Conservation (phyloP, 495 filamentous ascomycete species). For the Rusavskia elegans region DNA sequence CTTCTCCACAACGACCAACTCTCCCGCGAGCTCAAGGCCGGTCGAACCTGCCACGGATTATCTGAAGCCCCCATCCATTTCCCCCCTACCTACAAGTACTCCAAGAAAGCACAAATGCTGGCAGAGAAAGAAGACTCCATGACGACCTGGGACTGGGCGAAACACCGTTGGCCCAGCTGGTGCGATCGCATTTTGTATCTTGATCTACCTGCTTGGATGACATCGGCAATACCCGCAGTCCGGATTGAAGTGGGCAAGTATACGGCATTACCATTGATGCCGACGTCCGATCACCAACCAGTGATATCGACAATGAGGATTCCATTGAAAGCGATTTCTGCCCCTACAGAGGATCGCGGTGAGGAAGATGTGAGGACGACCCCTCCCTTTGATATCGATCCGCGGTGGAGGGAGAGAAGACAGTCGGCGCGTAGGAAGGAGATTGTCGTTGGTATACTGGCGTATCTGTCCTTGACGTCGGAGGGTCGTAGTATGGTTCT, state of each 20-base stretch:
- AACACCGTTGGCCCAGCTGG: slow-evolving; percentile 81
- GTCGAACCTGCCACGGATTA: slow-evolving; percentile 58
- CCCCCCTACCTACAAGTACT: slow-evolving; percentile 86
- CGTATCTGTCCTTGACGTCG: slow-evolving; percentile 44
- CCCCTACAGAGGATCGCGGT: slow-evolving; percentile 7
- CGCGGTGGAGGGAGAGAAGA: slow-evolving; percentile 31
- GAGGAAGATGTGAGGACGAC: slow-evolving; percentile 15
- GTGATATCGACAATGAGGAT: slow-evolving; percentile 53
- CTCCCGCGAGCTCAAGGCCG: slow-evolving; percentile 43
- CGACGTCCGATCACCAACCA: slow-evolving; percentile 70
- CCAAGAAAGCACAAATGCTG: slow-evolving; percentile 20
- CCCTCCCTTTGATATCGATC: slow-evolving; percentile 39
- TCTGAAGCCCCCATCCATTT: slow-evolving; percentile 60
- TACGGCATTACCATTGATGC: slow-evolving; percentile 54
- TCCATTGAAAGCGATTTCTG: slow-evolving; percentile 25
- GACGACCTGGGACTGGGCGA: slow-evolving; percentile 55
- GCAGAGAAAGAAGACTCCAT: slow-evolving; percentile 15
- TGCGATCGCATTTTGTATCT: slow-evolving; percentile 81
- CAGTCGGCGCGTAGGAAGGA: slow-evolving; percentile 37
- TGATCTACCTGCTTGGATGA: slow-evolving; percentile 37
- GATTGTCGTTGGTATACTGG: slow-evolving; percentile 37
- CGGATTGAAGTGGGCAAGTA: slow-evolving; percentile 43
- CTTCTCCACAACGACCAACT: slow-evolving; percentile 67
- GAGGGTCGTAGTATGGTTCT: slow-evolving; percentile 38
- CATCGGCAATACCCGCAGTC: slow-evolving; percentile 11